Percentiles rank a stretch among this genome's conserved stretches.
phyloP scores from a whole-genome alignment of 345 rosid species.

The Hypericum androsaemum region DNA sequence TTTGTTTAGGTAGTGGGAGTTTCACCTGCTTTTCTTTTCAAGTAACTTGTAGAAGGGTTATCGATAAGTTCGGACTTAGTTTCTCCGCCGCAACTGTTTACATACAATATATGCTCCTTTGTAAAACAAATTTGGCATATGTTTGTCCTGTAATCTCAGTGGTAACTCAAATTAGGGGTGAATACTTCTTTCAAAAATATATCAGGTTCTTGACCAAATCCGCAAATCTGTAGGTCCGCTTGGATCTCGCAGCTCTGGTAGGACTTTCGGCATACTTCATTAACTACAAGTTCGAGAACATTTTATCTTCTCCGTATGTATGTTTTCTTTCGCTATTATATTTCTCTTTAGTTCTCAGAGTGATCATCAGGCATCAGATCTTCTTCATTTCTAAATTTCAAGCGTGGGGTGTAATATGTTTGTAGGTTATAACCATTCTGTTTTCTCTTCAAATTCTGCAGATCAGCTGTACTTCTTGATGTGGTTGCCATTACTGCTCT shows the following conservation, averaged over 20 bases:
- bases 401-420: no score
- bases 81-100: no score
- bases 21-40: no score
- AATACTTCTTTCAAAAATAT: no score
- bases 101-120: no score
- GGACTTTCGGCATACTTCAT: constrained; percentile 85
- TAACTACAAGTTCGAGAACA: constrained; percentile 88
- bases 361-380: not conserved
- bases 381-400: not conserved
- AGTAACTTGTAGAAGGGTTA: no score
- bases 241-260: constrained; percentile 72
- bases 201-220: constrained; percentile 10
- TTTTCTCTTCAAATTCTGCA: constrained; percentile 16
- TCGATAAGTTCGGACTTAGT: no score
- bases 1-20: no score
- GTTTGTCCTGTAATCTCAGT: no score
- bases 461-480: constrained; percentile 86
- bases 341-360: constrained; percentile 1
- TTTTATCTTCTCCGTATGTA: constrained; percentile 74
- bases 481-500: constrained; percentile 74
- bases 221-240: constrained; percentile 56
- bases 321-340: constrained; percentile 6
- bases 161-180: no score
- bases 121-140: no score
- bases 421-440: no score